Evolutionary conservation across 805 yeast species (phyloP).

Genomic region (Lachancea quebecensis): DNA sequence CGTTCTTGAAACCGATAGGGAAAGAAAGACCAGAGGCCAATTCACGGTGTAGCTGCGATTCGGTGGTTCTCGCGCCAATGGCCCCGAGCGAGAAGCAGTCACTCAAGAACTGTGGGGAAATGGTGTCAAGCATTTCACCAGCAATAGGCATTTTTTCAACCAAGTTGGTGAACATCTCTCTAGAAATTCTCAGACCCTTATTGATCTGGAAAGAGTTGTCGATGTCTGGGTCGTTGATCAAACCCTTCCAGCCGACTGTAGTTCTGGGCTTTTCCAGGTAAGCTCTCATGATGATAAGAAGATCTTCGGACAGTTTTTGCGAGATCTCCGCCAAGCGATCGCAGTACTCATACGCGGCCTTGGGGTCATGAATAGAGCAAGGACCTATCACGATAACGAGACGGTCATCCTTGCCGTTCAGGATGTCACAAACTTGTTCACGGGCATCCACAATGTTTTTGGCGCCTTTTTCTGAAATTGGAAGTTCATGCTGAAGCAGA

Average conservation of each 20-base stretch:
- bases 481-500: constrained; percentile 78
- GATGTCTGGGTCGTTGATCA: constrained; percentile 94
- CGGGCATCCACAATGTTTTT: constrained; percentile 69
- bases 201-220: constrained; percentile 89
- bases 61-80: constrained; percentile 98
- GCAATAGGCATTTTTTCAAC: constrained; percentile 88
- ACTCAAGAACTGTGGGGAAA: constrained; percentile 90
- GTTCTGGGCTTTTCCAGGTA: constrained; percentile 97
- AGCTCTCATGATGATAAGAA: constrained; percentile 91
- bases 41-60: constrained; percentile 95
- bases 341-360: constrained; percentile 87
- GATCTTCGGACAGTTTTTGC: constrained; percentile 61
- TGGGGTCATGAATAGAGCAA: constrained; percentile 92
- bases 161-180: constrained; percentile 77
- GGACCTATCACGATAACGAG: constrained; percentile 90
- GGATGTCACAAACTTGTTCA: constrained; percentile 61
- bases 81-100: constrained; percentile 96
- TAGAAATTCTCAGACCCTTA: constrained; percentile 84
- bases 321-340: constrained; percentile 51
- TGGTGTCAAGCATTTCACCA: constrained; percentile 95
- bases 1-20: constrained; percentile 98
- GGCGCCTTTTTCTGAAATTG: constrained; percentile 53
- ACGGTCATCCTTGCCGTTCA: constrained; percentile 81
- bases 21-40: constrained; percentile 93
- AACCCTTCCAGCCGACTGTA: constrained; percentile 98